Evolutionary conservation across 2,329 filamentous ascomycete species (phyloP).

Genomic region (Bipolaris bicolor): DNA sequence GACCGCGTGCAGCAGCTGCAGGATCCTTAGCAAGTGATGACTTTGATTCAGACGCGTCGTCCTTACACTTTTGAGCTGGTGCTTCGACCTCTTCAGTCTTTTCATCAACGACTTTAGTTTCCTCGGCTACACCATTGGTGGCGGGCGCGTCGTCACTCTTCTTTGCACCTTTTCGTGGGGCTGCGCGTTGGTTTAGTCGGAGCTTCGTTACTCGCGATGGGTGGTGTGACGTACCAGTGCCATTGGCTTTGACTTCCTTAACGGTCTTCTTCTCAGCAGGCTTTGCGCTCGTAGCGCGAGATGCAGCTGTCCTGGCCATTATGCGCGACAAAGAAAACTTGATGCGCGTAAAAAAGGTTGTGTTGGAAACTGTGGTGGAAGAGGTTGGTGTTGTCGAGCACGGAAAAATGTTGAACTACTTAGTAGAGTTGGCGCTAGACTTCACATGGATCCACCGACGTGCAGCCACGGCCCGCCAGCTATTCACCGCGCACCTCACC

Average conservation of each 20-base stretch:
- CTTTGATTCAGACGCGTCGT: slow-evolving; percentile 15
- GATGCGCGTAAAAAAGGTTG: slow-evolving; percentile 24
- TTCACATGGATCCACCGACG: slow-evolving; percentile 7
- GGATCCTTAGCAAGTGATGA: slow-evolving; percentile 17
- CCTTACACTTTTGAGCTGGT: slow-evolving; percentile 22
- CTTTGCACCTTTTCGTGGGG: slow-evolving; percentile 33
- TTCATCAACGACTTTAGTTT: slow-evolving; percentile 9
- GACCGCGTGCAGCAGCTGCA: slow-evolving; percentile 28
- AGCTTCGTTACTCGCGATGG: slow-evolving; percentile 14
- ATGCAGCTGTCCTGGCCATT: slow-evolving; percentile 39
- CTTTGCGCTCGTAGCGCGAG: slow-evolving; percentile 39
- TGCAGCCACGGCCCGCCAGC: slow-evolving; percentile 16
- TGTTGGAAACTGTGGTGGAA: slow-evolving; percentile 18
- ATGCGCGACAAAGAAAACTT: slow-evolving; percentile 18
- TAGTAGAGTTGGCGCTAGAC: slow-evolving; percentile 15
- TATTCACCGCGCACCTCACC: slow-evolving; percentile 22
- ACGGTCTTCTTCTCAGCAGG: slow-evolving; percentile 32
- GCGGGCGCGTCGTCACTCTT: slow-evolving; percentile 27
- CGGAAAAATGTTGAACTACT: slow-evolving; percentile 30
- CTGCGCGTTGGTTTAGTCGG: slow-evolving; percentile 25
- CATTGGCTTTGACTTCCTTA: slow-evolving; percentile 39
- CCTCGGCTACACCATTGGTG: slow-evolving; percentile 19
- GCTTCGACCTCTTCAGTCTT: slow-evolving; percentile 10
- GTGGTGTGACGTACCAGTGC: slow-evolving; percentile 38
- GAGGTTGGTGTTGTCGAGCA: slow-evolving; percentile 37